Percentiles rank a stretch among this genome's conserved stretches.
Evolutionary conservation across 2,329 filamentous ascomycete species (phyloP).

Genomic region (Rutstroemia sydowiana): DNA sequence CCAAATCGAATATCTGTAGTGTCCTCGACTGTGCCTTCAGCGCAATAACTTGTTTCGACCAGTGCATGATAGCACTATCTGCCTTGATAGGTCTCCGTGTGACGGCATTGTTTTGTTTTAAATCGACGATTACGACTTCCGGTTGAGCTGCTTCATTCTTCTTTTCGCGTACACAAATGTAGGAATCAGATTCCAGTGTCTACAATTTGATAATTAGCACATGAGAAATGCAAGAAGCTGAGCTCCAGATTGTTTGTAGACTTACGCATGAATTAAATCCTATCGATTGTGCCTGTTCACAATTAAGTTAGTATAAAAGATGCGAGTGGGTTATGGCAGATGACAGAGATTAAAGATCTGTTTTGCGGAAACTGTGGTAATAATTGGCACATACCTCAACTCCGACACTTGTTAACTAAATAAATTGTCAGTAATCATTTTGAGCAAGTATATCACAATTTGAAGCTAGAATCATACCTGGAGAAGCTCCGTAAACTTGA

Average conservation of each 20-base stretch:
- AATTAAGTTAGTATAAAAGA: conserved; percentile 24
- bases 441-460: conserved; percentile 63
- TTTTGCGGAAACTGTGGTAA: conserved; percentile 10
- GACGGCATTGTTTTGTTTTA: conserved; percentile 96
- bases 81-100: conserved; percentile 94
- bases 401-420: conserved; percentile 44
- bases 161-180: conserved; percentile 94
- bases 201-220: conserved; percentile 33
- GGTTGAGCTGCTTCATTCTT: conserved; percentile 75
- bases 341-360: conserved; percentile 3
- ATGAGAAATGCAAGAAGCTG: conserved; percentile 9
- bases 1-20: conserved; percentile 94
- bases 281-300: conserved; percentile 59
- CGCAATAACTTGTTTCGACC: conserved; percentile 90
- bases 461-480: conserved; percentile 79
- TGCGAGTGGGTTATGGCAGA: conserved; percentile 2
- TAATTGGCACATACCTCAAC: conserved; percentile 41
- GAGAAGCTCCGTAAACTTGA: conserved; percentile 88
- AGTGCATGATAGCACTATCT: conserved; percentile 99
- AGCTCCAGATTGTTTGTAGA: conserved; percentile 20
- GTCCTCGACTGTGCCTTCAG: conserved; percentile 91
- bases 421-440: conserved; percentile 21
- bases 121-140: conserved; percentile 94
- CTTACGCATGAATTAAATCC: conserved; percentile 82
- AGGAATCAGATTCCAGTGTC: conserved; percentile 97